Evolutionary conservation across 768 basidiomycete genomes (phyloP), one percentile per base, ranked within the genome.

Genomic region (Agaricus sinodeliciosus): DNA sequence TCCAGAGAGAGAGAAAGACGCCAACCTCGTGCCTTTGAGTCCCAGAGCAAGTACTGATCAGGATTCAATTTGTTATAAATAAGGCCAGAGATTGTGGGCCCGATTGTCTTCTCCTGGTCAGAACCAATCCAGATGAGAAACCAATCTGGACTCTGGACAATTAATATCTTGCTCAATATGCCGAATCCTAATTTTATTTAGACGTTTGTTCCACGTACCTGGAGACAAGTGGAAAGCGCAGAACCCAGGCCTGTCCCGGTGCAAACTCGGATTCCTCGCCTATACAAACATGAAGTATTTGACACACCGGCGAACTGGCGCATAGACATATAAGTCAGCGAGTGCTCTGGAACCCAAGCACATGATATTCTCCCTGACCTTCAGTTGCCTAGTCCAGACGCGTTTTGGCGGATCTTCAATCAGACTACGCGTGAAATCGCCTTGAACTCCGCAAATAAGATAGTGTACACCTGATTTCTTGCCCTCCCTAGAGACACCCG

Each of bases 191-290:
- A 22, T 22, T 3, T 22, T 3, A 22, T 22, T 3, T 22, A 31
- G 31, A 31, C 31, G 7, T 11, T 31, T 31, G 31, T 31, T 31
- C 39, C 48, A 60, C 74, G 63, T 55, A 86, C 89, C 86, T 91
- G 86, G 46, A 89, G 74, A 67, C 85, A 85, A 18, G 89, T 90
- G 9, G 89, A 82, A 18, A 91, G 77, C 2, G 87, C 86, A 18
- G 89, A 85, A 25, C 89, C 89, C 54, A 91, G 79, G 49, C 89
- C 89, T 4, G 89, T 90, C 26, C 89, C 89, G 3, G 89, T 90
- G 65, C 89, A 90, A 44, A 91, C 82, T 61, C 88, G 84, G 64
- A 91, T 88, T 13, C 89, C 87, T 51, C 85, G 81, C 61, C 78
- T 85, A 68, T 90, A 91, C 25, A 91, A 60, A 2, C 70, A 78